Conservation (phyloP, 108 stramenopile species). For the Parmales sp. region DNA sequence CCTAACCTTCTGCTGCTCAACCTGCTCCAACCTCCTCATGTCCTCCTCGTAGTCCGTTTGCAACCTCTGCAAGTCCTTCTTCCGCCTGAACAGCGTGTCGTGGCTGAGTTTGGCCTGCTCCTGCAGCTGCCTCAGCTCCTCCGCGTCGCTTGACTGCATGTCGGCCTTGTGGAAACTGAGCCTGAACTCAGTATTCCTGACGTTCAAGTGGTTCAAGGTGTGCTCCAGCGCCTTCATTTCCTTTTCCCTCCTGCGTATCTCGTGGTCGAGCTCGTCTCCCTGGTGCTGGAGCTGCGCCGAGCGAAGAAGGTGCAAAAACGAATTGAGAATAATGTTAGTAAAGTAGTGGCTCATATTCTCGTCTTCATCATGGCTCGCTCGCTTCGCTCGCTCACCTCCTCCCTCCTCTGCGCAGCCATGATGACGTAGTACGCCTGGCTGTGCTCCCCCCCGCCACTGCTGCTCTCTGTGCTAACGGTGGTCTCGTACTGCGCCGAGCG, state of each 20-base stretch:
- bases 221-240: conserved; percentile 47
- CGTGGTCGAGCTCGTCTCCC: conserved; percentile 65
- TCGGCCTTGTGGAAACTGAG: conserved; percentile 42
- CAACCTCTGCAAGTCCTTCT: conserved; percentile 59
- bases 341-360: no score
- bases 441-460: conserved; percentile 33
- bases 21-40: conserved; percentile 21
- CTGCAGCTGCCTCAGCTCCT: conserved; percentile 42
- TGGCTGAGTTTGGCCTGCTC: conserved; percentile 35
- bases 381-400: no score
- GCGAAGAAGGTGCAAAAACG: no score
- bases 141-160: conserved; percentile 29
- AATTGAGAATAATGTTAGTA: no score
- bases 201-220: conserved; percentile 45
- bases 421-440: conserved; percentile 71
- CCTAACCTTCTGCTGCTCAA: conserved; percentile 24
- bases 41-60: conserved; percentile 47
- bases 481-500: no score
- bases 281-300: conserved; percentile 65
- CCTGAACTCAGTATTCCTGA: conserved; percentile 41
- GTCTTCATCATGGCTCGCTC: no score
- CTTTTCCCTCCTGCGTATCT: conserved; percentile 44
- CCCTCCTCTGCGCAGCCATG: conserved; percentile 65
- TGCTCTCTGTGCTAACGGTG: conserved; percentile 17
- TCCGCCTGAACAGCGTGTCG: conserved; percentile 43